These are phyloP conservation scores for Macadamia tetraphylla DNA, from an alignment of 164 flowering plant species.

Conservation along the genomic window DNA sequence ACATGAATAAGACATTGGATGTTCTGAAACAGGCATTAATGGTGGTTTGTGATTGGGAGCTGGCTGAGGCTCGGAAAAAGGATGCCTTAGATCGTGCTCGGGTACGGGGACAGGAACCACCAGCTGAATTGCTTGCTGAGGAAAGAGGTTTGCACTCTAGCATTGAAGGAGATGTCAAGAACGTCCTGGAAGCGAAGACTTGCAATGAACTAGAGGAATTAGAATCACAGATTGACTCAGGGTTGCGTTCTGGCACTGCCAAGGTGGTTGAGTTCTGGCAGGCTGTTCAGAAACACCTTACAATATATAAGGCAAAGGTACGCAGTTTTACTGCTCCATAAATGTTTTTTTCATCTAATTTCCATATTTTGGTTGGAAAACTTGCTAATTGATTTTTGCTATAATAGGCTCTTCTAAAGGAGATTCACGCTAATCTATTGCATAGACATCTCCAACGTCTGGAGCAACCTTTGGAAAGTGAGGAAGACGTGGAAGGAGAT, in stretches of 20 bases:
- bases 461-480: constrained; percentile 50
- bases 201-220: constrained; percentile 57
- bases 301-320: constrained; percentile 94
- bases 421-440: constrained; percentile 77
- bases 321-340: background rate
- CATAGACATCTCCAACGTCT: constrained; percentile 68
- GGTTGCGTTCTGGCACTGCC: constrained; percentile 85
- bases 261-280: constrained; percentile 99
- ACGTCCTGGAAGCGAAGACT: constrained; percentile 62
- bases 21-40: constrained; percentile 62
- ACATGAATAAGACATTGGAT: background rate
- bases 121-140: constrained; percentile 90
- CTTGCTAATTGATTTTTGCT: constrained; percentile 7
- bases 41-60: constrained; percentile 97
- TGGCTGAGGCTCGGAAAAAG: constrained; percentile 79
- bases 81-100: constrained; percentile 94
- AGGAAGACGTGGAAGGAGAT: constrained; percentile 33
- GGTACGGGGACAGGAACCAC: constrained; percentile 95
- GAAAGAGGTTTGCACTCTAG: constrained; percentile 93
- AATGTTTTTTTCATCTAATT: background rate
- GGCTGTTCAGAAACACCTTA: constrained; percentile 85
- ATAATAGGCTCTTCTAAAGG: constrained; percentile 83
- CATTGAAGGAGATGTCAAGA: constrained; percentile 78
- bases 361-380: constrained; percentile 4
- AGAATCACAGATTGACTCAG: constrained; percentile 58